Evolutionary conservation across 2,329 filamentous ascomycete species (phyloP).

Genomic region (Parasarocladium wereldwijsianum): DNA sequence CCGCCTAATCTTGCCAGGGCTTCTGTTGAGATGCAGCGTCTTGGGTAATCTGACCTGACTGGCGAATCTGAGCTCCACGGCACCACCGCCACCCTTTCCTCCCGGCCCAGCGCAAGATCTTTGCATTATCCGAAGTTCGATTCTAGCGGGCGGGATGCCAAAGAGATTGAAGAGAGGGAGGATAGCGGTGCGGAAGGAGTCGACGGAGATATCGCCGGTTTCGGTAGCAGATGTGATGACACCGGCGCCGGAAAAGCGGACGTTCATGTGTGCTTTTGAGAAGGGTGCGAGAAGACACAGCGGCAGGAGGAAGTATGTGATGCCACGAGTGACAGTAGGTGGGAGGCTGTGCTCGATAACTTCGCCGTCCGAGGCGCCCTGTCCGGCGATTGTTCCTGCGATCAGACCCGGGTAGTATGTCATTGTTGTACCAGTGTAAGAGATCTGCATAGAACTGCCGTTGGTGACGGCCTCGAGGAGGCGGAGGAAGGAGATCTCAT

Average conservation of each 20-base stretch:
- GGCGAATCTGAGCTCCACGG: constrained; percentile 87
- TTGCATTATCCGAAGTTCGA: constrained; percentile 72
- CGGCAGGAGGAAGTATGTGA: constrained; percentile 85
- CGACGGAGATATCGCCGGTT: constrained; percentile 75
- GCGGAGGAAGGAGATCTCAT: constrained; percentile 91
- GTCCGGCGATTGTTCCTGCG: constrained; percentile 65
- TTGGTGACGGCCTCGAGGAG: constrained; percentile 92
- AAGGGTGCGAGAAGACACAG: constrained; percentile 87
- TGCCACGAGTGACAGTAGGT: constrained; percentile 59
- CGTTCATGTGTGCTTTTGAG: constrained; percentile 78
- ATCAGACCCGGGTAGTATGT: constrained; percentile 88
- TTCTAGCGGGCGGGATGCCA: constrained; percentile 63
- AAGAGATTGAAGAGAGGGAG: constrained; percentile 83
- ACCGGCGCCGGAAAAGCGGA: constrained; percentile 77
- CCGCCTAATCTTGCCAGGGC: constrained; percentile 70
- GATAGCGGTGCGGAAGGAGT: constrained; percentile 85
- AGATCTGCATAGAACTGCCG: constrained; percentile 88
- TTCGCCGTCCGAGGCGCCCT: constrained; percentile 55
- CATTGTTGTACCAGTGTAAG: constrained; percentile 86
- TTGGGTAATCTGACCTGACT: constrained; percentile 89
- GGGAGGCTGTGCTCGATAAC: constrained; percentile 72
- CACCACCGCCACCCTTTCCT: constrained; percentile 70
- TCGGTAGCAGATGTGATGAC: constrained; percentile 83
- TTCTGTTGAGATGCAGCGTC: constrained; percentile 75
- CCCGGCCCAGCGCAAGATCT: constrained; percentile 63